Evolutionary conservation across 208 protist species (phyloP).

Genomic region (Acanthamoeba sp.): DNA sequence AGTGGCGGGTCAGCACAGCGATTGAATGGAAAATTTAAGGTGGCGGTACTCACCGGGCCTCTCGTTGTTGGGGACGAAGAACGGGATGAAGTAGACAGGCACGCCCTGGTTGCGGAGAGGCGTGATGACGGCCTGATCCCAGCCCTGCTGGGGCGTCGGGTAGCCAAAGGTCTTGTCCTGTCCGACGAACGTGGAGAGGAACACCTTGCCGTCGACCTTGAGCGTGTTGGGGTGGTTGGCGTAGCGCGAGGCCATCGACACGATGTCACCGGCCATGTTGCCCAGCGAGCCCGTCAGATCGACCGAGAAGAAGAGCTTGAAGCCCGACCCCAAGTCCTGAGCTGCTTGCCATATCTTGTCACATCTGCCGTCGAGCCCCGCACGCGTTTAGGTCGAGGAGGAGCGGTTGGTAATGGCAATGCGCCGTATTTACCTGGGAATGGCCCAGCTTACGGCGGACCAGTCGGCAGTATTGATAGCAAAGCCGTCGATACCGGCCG

Average conservation of each 20-base stretch:
- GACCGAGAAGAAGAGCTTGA: slow-evolving; percentile 67
- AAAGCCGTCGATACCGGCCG: slow-evolving; percentile 46
- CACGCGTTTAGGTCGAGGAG: background rate
- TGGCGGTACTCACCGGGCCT: background rate
- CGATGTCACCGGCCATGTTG: slow-evolving; percentile 21
- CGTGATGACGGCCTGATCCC: slow-evolving; percentile 31
- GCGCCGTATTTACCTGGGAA: background rate
- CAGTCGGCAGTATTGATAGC: slow-evolving; percentile 65
- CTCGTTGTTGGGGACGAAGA: slow-evolving; percentile 50
- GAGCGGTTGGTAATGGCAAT: background rate
- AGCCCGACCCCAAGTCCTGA: background rate
- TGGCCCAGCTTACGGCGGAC: slow-evolving; percentile 36
- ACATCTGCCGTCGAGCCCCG: no score
- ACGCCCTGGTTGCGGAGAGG: background rate
- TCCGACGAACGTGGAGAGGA: slow-evolving; percentile 22
- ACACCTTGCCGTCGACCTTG: slow-evolving; percentile 66
- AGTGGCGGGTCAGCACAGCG: background rate
- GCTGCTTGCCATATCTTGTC: slow-evolving; percentile 65
- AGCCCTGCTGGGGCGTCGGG: slow-evolving; percentile 54
- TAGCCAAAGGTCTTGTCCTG: slow-evolving; percentile 37
- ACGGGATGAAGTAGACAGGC: slow-evolving; percentile 31
- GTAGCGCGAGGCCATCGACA: slow-evolving; percentile 28
- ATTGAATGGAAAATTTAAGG: background rate
- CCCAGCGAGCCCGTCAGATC: slow-evolving; percentile 23
- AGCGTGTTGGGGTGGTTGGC: slow-evolving; percentile 51